Base-by-base conservation (phyloP, 371 early-diverging fungal species). In the Apophysomyces variabilis region DNA sequence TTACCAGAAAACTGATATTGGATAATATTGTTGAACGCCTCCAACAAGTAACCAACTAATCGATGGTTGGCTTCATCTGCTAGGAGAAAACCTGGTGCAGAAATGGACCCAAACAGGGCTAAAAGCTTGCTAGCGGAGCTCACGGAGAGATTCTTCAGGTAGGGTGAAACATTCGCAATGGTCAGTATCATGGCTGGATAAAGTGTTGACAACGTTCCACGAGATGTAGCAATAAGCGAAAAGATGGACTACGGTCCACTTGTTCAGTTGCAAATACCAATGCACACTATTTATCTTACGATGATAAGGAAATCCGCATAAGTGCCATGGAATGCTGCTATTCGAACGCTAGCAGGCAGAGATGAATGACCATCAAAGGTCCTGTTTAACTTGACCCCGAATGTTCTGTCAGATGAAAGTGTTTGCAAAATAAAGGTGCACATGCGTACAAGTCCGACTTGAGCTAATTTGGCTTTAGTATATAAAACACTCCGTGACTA, bases 291-390 rank as follows among this genome's bases (percentile, higher is more conserved):
- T 26, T 13, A 21, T 37, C 82, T 73, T 80, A 85, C 89, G 66
- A 89, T 83, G 46, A 94, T 85, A 62, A 95, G 80, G 76, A 89
- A 93, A 69, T 96, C 95, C 1, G 88, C 95, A 74, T 93, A 94
- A 21, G 84, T 89, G 4, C 95, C 93, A 57, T 85, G 76, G 65
- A 93, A 92, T 44, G 85, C 83, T 12, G 90, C 90, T 45, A 95
- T 82, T 37, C 89, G 85, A 66, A 90, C 86, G 54, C 67, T 77
- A 12, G 84, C 78, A 11, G 91, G 90, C 13, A 91, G 73, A 1
- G 89, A 82, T 0, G 90, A 77, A 62, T 90, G 87, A 18, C 80
- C 79, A 18, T 90, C 87, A 65, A 94, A 95, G 7, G 85, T 67
- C 59, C 85, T 86, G 75, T 95, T 95, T 38, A 96, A 78, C 60